A percentile compares a stretch with the other conserved stretches of the same genome.
These are phyloP conservation scores for Aspergillus unguis DNA, from an alignment of 2,329 filamentous ascomycete genomes.

Conservation along the genomic window DNA sequence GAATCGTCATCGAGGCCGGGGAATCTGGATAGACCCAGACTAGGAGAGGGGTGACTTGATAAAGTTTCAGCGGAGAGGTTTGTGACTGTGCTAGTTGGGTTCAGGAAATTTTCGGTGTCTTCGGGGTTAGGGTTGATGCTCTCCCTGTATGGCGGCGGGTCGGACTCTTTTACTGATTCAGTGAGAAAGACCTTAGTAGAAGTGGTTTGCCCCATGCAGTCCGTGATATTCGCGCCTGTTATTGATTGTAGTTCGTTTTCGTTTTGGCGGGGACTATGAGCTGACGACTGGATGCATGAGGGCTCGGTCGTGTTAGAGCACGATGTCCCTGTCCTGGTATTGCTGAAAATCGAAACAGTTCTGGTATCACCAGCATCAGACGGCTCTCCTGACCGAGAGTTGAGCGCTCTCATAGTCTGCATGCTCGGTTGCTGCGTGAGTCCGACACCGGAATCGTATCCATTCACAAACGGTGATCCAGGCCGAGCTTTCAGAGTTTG, in stretches of 20 bases:
- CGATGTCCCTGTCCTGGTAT: slow-evolving; percentile 11
- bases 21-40: slow-evolving; percentile 9
- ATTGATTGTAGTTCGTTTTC: slow-evolving; percentile 4
- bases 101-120: slow-evolving; percentile 21
- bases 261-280: neutral
- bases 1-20: neutral
- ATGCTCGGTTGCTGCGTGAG: slow-evolving; percentile 20
- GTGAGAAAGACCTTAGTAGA: slow-evolving; percentile 13
- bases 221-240: neutral
- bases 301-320: slow-evolving; percentile 9
- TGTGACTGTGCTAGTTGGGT: slow-evolving; percentile 10
- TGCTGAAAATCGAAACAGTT: slow-evolving; percentile 4
- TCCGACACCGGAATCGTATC: slow-evolving; percentile 24
- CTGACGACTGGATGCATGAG: slow-evolving; percentile 3
- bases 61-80: slow-evolving; percentile 7
- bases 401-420: slow-evolving; percentile 13
- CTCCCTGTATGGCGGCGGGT: neutral
- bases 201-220: slow-evolving; percentile 3
- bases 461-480: slow-evolving; percentile 8
- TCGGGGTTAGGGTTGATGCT: neutral
- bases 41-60: slow-evolving; percentile 6
- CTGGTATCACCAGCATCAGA: slow-evolving; percentile 6
- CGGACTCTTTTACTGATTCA: neutral
- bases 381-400: slow-evolving; percentile 14
- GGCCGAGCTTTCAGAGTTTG: slow-evolving; percentile 3